Evolutionary conservation across 2,329 filamentous ascomycete species (phyloP), one percentile per base, ranked within the genome.

Genomic region (Xylaria sp.): DNA sequence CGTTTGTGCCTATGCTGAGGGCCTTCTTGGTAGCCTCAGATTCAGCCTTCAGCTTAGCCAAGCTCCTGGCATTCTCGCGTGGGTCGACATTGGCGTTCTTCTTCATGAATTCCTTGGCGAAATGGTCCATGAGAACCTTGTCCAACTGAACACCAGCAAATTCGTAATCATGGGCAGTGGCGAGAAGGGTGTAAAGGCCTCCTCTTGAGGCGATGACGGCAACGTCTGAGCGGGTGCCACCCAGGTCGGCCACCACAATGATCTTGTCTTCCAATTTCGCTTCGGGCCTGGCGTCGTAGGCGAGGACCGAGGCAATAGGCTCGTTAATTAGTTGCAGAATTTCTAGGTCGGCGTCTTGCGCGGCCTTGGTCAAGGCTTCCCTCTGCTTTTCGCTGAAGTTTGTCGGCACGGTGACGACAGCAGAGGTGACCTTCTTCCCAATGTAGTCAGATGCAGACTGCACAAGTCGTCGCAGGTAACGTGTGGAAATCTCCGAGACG

Each of bases 71-170:
- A 79, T 96, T 93, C 78, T 90, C 87, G 74, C 94, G 89, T 26
- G 96, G 96, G 81, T 98, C 96, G 66, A 89, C 89, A 42, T 81
- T 82, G 84, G 90, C 91, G 88, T 98, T 89, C 87, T 97, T 97
- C 89, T 99, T 98, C 78, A 96, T 88, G 84, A 99, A 99, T 83
- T 99, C 96, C 87, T 99, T 99, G 75, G 95, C 92, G 76, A 98
- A 97, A 86, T 97, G 91, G 80, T 99, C 95, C 80, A 97, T 92
- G 67, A 99, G 87, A 59, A 95, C 92, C 80, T 96, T 88, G 84
- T 99, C 96, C 66, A 99, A 87, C 73, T 94, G 90, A 42, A 89
- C 87, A 77, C 96, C 96, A 65, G 93, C 90, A 74, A 95, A 92
- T 78, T 98, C 94, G 83, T 97, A 97, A 85, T 99, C 96, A 84